phyloP scores from a whole-genome alignment of 805 yeast genomes.

The Kuraishia capsulata region DNA sequence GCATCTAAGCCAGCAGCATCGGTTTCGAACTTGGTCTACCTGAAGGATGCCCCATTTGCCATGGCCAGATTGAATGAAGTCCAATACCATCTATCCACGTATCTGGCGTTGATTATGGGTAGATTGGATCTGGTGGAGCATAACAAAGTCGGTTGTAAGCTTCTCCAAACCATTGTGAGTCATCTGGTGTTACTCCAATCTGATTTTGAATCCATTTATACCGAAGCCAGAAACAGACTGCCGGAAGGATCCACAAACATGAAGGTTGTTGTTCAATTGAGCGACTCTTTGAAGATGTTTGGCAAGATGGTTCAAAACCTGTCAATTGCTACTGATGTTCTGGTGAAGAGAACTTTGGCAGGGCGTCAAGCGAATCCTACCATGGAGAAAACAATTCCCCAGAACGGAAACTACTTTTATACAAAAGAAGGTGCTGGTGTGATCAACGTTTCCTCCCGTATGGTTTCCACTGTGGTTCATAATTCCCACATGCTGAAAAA shows the following conservation, averaged over 20 bases:
- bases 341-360: slow-evolving; percentile 30
- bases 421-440: slow-evolving; percentile 55
- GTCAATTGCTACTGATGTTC: slow-evolving; percentile 52
- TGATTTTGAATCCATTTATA: slow-evolving; percentile 34
- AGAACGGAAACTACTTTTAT: slow-evolving; percentile 32
- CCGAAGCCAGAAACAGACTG: slow-evolving; percentile 10
- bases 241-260: slow-evolving; percentile 6
- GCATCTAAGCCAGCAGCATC: slow-evolving; percentile 1
- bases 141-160: slow-evolving; percentile 59
- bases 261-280: slow-evolving; percentile 16
- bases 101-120: slow-evolving; percentile 64
- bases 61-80: slow-evolving; percentile 56
- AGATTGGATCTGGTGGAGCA: slow-evolving; percentile 70
- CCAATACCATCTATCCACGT: slow-evolving; percentile 47
- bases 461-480: slow-evolving; percentile 41
- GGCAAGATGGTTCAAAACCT: slow-evolving; percentile 54
- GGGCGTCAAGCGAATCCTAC: slow-evolving; percentile 1
- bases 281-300: slow-evolving; percentile 45
- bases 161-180: slow-evolving; percentile 56
- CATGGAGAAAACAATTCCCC: neutral
- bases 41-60: slow-evolving; percentile 51
- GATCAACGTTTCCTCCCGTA: slow-evolving; percentile 24
- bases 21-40: slow-evolving; percentile 30
- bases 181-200: slow-evolving; percentile 57
- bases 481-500: slow-evolving; percentile 47